These are phyloP conservation scores for Pyrenophora teres DNA, from an alignment of 2,329 filamentous ascomycete species.

Conservation along the genomic window DNA sequence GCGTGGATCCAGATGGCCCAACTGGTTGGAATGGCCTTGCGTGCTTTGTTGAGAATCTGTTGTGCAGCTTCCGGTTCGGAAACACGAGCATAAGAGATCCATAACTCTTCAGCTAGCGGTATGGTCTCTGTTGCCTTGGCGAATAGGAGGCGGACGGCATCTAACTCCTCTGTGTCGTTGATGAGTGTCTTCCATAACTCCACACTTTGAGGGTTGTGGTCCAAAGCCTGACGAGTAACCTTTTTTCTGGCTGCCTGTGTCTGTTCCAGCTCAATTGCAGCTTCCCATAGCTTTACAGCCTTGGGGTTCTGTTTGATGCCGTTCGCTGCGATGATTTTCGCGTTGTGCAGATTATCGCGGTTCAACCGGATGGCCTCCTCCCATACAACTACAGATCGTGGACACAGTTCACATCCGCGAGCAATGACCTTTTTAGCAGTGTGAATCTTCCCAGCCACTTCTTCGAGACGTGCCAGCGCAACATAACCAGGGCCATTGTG, in stretches of 20 bases:
- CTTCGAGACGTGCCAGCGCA: constrained; percentile 87
- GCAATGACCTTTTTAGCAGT: constrained; percentile 87
- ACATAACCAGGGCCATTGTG: constrained; percentile 96
- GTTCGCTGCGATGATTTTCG: constrained; percentile 91
- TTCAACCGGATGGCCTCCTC: constrained; percentile 93
- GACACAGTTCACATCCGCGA: constrained; percentile 86
- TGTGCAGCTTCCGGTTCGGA: constrained; percentile 91
- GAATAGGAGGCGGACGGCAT: constrained; percentile 84
- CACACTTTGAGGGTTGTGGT: constrained; percentile 92
- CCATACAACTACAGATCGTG: constrained; percentile 94
- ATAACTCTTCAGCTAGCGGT: constrained; percentile 88
- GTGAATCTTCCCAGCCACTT: constrained; percentile 88
- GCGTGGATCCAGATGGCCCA: constrained; percentile 97
- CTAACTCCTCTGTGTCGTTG: constrained; percentile 88
- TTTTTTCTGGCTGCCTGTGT: constrained; percentile 86
- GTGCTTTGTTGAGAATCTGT: constrained; percentile 91
- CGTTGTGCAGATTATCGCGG: constrained; percentile 75
- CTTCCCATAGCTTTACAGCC: constrained; percentile 89
- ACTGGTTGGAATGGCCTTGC: constrained; percentile 90
- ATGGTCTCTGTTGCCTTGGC: constrained; percentile 97
- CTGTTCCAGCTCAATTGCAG: constrained; percentile 90
- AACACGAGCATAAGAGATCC: constrained; percentile 88
- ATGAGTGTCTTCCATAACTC: constrained; percentile 98
- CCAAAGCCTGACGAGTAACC: constrained; percentile 86
- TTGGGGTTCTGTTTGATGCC: constrained; percentile 90